Evolutionary conservation across 2,329 filamentous ascomycete genomes (phyloP), one percentile per base, ranked within the genome.

Genomic region (Paecilomyces sp.): DNA sequence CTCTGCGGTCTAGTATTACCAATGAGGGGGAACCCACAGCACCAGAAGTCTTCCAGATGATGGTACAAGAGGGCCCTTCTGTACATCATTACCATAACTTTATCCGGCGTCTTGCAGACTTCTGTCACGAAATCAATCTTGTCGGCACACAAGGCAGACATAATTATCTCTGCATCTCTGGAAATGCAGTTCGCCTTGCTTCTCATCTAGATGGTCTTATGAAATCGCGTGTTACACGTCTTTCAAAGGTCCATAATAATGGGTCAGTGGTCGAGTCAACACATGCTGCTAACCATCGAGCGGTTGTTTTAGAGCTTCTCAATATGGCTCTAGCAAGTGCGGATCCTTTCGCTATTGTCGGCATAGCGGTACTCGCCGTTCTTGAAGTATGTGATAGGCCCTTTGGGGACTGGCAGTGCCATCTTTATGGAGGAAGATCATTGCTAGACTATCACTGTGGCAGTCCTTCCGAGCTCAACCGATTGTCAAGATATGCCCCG

Each of bases 311-410:
- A 3, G 68, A 70, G 47, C 71, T 72, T 15, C 68, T 79, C 11
- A 77, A 73, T 59, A 68, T 73, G 50, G 73, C 75, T 5, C 67
- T 79, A 2, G 71, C 71, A 33, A 74, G 70, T 0, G 75, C 74
- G 1, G 72, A 79, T 34, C 77, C 77, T 0, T 70, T 78, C 55
- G 77, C 77, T 0, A 69, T 79, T 8, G 69, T 79, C 3, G 77
- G 76, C 1, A 79, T 79, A 18, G 76, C 76, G 0, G 76, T 74
- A 0, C 79, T 79, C 61, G 76, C 77, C 0, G 74, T 79, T 34
- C 75, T 79, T 28, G 77, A 79, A 12, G 76, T 79, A 0, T 77
- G 72, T 47, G 75, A 77, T 31, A 71, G 74, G 0, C 69, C 74
- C 0, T 79, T 79, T 72, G 77, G 76, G 60, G 73, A 65, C 51